Evolutionary conservation across 768 basidiomycete species (phyloP).

Genomic region (Hypholoma sublateritium): DNA sequence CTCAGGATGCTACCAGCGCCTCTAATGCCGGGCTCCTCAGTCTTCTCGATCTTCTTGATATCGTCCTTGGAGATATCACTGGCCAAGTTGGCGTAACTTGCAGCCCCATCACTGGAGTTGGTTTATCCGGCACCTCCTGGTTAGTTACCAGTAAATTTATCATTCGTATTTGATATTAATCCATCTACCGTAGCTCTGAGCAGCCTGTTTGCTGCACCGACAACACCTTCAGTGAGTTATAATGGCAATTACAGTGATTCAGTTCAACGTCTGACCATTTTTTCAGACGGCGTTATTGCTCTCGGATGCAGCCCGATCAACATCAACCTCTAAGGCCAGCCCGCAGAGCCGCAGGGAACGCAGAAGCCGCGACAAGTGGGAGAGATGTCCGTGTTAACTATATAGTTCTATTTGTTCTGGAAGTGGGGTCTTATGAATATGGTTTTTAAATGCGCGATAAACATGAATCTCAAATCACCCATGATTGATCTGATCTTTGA

Average conservation of each 20-base stretch:
- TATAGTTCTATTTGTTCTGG: too few species aligned
- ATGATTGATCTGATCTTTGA: too few species aligned
- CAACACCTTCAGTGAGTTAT: slow-evolving; percentile 16
- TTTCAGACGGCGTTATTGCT: background rate
- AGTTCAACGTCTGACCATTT: background rate
- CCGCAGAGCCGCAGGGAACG: too few species aligned
- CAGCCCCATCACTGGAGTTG: slow-evolving; percentile 18
- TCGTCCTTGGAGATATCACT: slow-evolving; percentile 8
- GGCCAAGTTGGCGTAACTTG: slow-evolving; percentile 14
- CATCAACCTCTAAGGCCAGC: slow-evolving; percentile 5
- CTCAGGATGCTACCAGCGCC: background rate
- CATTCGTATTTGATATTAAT: background rate
- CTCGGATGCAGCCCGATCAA: slow-evolving; percentile 16
- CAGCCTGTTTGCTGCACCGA: slow-evolving; percentile 20
- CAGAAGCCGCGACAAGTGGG: too few species aligned
- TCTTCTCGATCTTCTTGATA: slow-evolving; percentile 8
- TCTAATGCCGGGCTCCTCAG: slow-evolving; percentile 5
- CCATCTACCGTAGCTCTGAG: slow-evolving; percentile 7
- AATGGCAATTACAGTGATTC: background rate
- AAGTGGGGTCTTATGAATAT: too few species aligned
- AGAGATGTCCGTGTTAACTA: too few species aligned
- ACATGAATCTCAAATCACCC: too few species aligned
- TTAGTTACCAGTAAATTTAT: background rate
- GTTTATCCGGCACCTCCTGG: slow-evolving; percentile 15
- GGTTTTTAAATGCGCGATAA: too few species aligned